These are phyloP conservation scores for Blyttiomyces sp. DNA, from an alignment of 371 early-diverging fungal genomes.

Conservation along the genomic window DNA sequence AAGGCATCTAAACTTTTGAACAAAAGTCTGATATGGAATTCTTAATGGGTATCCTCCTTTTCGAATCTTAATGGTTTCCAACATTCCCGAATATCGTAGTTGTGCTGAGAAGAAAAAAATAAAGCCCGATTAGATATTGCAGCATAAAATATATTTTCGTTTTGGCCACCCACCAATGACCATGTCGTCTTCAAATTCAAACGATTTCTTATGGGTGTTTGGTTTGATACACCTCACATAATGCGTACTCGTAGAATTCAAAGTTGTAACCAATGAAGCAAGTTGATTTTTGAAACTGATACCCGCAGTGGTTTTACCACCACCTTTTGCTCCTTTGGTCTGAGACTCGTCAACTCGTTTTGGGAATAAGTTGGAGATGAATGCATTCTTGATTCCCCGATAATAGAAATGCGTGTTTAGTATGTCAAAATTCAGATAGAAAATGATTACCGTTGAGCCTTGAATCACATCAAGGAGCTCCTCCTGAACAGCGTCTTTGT, in stretches of 20 bases:
- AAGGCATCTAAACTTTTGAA: conserved; percentile 22
- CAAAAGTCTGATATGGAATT: conserved; percentile 32
- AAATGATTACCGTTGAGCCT: conserved; percentile 29
- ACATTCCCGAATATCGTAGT: conserved; percentile 66
- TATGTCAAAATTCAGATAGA: no score
- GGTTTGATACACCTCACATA: conserved; percentile 74
- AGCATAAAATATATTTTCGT: neutral
- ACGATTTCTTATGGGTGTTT: conserved; percentile 53
- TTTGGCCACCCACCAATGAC: conserved; percentile 38
- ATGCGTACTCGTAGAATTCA: conserved; percentile 41
- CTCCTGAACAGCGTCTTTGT: conserved; percentile 60
- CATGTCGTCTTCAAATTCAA: conserved; percentile 44
- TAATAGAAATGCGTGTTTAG: no score
- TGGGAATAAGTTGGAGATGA: no score
- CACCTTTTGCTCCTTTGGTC: conserved; percentile 19
- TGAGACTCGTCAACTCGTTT: no score
- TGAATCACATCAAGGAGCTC: conserved; percentile 45
- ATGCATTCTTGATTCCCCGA: no score
- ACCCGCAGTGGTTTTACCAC: conserved; percentile 40
- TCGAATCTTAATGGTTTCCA: conserved; percentile 66
- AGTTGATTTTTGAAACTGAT: conserved; percentile 39
- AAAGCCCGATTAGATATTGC: neutral
- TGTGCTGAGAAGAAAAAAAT: conserved; percentile 35
- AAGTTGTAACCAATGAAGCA: conserved; percentile 33
- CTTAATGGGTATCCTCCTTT: conserved; percentile 45